Percentiles rank a stretch among this genome's conserved stretches.
Conservation (phyloP, 441 rosid genomes). For the Biscutella auriculata region DNA sequence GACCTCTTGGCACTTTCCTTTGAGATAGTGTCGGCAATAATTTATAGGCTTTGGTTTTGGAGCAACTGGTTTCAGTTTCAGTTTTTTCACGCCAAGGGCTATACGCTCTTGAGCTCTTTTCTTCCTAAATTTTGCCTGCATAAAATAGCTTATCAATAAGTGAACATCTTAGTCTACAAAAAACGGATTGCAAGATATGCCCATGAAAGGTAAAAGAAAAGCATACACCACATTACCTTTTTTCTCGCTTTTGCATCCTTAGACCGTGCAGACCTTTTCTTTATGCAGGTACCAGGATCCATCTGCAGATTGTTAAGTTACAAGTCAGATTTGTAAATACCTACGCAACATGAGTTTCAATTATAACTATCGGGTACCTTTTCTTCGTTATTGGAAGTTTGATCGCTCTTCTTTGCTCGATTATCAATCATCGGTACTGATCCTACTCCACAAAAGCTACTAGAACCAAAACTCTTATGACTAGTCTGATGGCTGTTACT, state of each 20-base stretch:
- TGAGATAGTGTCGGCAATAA: conserved; percentile 61
- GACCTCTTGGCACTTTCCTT: conserved; percentile 77
- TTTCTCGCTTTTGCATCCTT: conserved; percentile 51
- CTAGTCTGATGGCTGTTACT: background rate
- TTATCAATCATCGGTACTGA: conserved; percentile 21
- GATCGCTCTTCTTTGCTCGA: conserved; percentile 22
- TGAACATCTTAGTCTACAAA: background rate
- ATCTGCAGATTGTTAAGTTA: conserved; percentile 20
- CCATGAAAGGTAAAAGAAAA: background rate
- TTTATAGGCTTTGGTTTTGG: conserved; percentile 42
- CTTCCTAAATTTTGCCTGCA: conserved; percentile 54
- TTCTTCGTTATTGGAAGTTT: conserved; percentile 21
- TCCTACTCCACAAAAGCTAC: background rate
- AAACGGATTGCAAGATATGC: background rate
- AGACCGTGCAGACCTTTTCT: conserved; percentile 35
- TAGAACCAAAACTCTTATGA: conserved; percentile 5
- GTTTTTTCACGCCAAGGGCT: conserved; percentile 67
- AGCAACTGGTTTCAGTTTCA: conserved; percentile 51
- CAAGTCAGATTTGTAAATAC: conserved; percentile 11
- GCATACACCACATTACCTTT: conserved; percentile 31
- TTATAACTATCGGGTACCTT: conserved; percentile 28
- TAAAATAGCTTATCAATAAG: conserved; percentile 8
- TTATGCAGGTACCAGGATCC: conserved; percentile 31
- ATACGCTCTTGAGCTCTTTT: conserved; percentile 63
- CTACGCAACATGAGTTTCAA: background rate